Conservation (phyloP, 2,329 filamentous ascomycete species). For the Fusarium continuum region DNA sequence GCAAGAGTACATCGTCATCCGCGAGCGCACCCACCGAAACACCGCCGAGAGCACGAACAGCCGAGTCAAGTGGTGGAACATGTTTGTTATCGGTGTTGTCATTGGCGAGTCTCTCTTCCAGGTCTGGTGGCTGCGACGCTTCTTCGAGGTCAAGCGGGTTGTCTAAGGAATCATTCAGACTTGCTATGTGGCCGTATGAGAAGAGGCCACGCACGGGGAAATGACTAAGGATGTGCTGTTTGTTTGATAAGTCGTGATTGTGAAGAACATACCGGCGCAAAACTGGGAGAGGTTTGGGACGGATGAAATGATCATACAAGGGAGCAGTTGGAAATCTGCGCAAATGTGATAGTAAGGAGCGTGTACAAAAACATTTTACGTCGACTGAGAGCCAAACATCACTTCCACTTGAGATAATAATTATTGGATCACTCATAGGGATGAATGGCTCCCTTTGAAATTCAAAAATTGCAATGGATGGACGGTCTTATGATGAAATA, state of each 20-base stretch:
- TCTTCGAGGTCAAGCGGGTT: slow-evolving; percentile 87
- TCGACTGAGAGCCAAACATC: slow-evolving; percentile 7
- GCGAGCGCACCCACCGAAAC: slow-evolving; percentile 96
- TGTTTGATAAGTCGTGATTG: slow-evolving; percentile 29
- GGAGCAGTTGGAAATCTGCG: slow-evolving; percentile 24
- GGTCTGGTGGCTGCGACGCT: slow-evolving; percentile 98
- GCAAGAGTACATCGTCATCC: slow-evolving; percentile 94
- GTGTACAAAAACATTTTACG: slow-evolving; percentile 37
- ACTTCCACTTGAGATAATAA: neutral
- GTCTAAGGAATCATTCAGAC: slow-evolving; percentile 54
- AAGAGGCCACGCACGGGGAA: slow-evolving; percentile 1
- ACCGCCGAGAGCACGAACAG: slow-evolving; percentile 98
- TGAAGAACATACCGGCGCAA: slow-evolving; percentile 37
- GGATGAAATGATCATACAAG: slow-evolving; percentile 29
- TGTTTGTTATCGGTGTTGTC: slow-evolving; percentile 91
- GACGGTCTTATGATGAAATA: neutral
- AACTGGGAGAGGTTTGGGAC: slow-evolving; percentile 24
- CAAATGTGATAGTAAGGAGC: slow-evolving; percentile 35
- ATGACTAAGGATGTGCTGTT: slow-evolving; percentile 11
- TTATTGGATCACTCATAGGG: neutral
- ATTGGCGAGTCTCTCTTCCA: slow-evolving; percentile 95
- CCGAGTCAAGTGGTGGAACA: slow-evolving; percentile 99
- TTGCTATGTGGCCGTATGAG: slow-evolving; percentile 9
- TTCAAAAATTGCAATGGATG: neutral
- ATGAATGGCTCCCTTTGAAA: neutral